A percentile compares a stretch with the other conserved stretches of the same genome.
Conservation (phyloP, 768 basidiomycete genomes). For the Tulasnella sp. region DNA sequence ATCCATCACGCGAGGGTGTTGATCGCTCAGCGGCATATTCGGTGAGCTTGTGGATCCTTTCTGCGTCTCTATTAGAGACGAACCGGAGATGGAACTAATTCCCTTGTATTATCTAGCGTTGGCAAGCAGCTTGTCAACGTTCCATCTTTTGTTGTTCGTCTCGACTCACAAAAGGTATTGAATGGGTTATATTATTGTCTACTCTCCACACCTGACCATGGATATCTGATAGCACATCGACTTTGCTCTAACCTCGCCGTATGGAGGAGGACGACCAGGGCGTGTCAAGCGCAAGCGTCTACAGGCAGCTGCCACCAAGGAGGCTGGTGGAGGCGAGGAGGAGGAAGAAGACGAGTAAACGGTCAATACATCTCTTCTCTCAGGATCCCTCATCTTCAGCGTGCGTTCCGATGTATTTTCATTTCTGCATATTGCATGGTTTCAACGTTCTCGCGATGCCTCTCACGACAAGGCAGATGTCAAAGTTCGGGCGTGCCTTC, state of each 20-base stretch:
- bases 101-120: slow-evolving; percentile 42
- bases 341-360: slow-evolving; percentile 56
- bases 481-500: too few relatives aligned
- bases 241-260: slow-evolving; percentile 93
- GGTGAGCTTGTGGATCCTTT: slow-evolving; percentile 40
- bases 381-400: not conserved
- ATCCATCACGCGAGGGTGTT: slow-evolving; percentile 98
- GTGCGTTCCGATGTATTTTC: not conserved
- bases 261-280: slow-evolving; percentile 87
- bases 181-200: not conserved
- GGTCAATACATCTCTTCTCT: not conserved
- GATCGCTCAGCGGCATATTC: slow-evolving; percentile 97
- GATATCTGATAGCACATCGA: slow-evolving; percentile 63
- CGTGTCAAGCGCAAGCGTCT: slow-evolving; percentile 99
- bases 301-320: slow-evolving; percentile 82
- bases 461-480: too few relatives aligned
- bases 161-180: slow-evolving; percentile 85
- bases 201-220: not conserved
- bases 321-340: slow-evolving; percentile 79
- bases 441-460: too few relatives aligned
- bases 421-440: too few relatives aligned
- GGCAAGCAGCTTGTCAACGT: slow-evolving; percentile 99
- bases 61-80: too few relatives aligned
- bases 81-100: too few relatives aligned
- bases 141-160: slow-evolving; percentile 96